Evolutionary conservation across 768 basidiomycete species (phyloP), one percentile per base, ranked within the genome.

Genomic region (Phaffia australis): DNA sequence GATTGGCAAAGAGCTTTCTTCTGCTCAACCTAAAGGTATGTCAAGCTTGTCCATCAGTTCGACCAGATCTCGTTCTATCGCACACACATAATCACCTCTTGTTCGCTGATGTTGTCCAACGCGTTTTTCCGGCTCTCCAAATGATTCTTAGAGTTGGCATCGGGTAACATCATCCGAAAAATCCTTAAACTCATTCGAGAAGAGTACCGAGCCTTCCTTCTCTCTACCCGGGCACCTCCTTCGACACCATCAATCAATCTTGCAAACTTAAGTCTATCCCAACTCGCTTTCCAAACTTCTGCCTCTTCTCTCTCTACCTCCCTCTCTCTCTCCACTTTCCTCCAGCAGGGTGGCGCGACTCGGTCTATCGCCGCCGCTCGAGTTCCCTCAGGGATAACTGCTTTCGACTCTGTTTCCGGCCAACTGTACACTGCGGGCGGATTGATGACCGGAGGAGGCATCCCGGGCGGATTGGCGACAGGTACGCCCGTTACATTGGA

Each of bases 11-110:
- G 83, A 83, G 70, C 76, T 99, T 51, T 85, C 88, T 9, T 88
- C 90, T 23, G 91, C 94, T 11, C 92, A 97, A 74, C 91, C 93
- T 16, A 95, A 94, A 84, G 94, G 94, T 92, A 66, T 63, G 71
- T 70, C 55, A 19, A n/a, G 19, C 60, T 42, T 3, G 48, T 32
- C 35, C 11, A 11, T 11, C 11, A 27, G 21, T 23, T 47, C 2
- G 46, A n/a, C 66, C 57, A 62, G 50, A 42, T 27, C 57, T 70
- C 30, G 58, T 64, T 56, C 56, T 46, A 65, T 68, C 52, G 47
- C 23, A 52, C 54, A 32, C 63, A 27, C 15, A 29, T 30, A 63
- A 56, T 69, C 57, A 69, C 47, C 62, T 42, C 55, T 15, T n/a
- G n/a, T n/a, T 72, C 58, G 23, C 68, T 58, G 58, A 52, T 29